Percentiles rank a stretch among this genome's conserved stretches.
These are phyloP conservation scores for Cicer pinnatifidum DNA, from an alignment of 306 rosid species.

Conservation along the genomic window DNA sequence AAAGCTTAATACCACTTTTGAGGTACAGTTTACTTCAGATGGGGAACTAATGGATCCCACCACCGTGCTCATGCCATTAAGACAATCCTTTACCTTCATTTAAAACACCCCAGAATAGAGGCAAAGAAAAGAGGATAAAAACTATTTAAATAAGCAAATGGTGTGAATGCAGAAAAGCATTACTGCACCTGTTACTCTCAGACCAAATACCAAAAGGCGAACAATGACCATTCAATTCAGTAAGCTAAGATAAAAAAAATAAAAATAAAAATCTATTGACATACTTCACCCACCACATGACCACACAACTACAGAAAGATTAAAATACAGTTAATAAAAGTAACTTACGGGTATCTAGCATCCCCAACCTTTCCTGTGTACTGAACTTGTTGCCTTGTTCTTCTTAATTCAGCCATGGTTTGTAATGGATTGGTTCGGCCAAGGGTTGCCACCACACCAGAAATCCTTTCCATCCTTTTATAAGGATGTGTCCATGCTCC, in stretches of 20 bases:
- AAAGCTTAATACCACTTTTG: not conserved
- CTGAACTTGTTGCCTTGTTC: conserved; percentile 91
- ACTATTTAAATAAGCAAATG: not conserved
- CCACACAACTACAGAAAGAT: conserved; percentile 4
- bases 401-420: conserved; percentile 84
- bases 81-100: conserved; percentile 3
- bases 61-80: not conserved
- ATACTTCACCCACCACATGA: not conserved
- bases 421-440: conserved; percentile 94
- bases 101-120: not conserved
- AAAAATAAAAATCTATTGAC: conserved; percentile 3
- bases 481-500: conserved; percentile 98
- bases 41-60: not conserved
- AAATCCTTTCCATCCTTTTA: conserved; percentile 84
- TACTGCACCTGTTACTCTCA: not conserved
- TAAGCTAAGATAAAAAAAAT: conserved; percentile 22
- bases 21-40: not conserved
- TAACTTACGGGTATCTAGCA: conserved; percentile 97
- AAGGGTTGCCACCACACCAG: conserved; percentile 86
- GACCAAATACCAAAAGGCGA: not conserved
- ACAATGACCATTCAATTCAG: not conserved
- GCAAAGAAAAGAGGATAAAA: not conserved
- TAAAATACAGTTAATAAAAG: conserved; percentile 40
- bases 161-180: conserved; percentile 6
- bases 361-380: conserved; percentile 97